phyloP scores from a whole-genome alignment of 73 alveolate genomes.

The Effrenium voratum region DNA sequence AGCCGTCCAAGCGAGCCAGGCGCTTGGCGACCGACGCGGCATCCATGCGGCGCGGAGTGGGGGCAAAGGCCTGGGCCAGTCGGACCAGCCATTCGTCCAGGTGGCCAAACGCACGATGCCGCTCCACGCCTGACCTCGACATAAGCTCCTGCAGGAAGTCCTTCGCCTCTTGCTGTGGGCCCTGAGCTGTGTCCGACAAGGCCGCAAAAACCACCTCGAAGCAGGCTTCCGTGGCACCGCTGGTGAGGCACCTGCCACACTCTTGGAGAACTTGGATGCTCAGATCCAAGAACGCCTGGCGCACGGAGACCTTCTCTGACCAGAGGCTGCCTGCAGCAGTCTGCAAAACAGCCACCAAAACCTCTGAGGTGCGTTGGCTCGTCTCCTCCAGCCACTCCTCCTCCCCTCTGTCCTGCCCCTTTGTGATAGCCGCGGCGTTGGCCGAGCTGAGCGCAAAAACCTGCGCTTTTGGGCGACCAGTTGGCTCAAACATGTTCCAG shows the following conservation, averaged over 20 bases:
- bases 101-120: background rate
- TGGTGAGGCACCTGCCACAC: conserved; percentile 4
- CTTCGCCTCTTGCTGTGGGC: background rate
- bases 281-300: conserved; percentile 34
- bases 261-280: background rate
- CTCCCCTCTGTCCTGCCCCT: too few relatives aligned
- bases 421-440: too few relatives aligned
- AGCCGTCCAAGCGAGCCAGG: conserved; percentile 51
- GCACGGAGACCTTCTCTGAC: conserved; percentile 33
- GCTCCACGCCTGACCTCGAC: background rate
- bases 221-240: conserved; percentile 67
- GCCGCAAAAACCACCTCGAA: conserved; percentile 46
- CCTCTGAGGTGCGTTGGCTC: conserved; percentile 22
- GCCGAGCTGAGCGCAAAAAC: too few relatives aligned
- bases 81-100: conserved; percentile 41
- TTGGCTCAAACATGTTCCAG: too few relatives aligned
- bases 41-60: background rate
- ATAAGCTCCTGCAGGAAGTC: conserved; percentile 7
- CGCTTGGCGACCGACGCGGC: conserved; percentile 27
- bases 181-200: conserved; percentile 11
- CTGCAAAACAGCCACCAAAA: conserved; percentile 10
- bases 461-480: too few relatives aligned
- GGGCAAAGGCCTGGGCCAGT: background rate
- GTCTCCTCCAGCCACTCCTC: conserved; percentile 73
- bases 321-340: conserved; percentile 4